Evolutionary conservation across 257 asterid species (phyloP).

Genomic region (Salvia hispanica): DNA sequence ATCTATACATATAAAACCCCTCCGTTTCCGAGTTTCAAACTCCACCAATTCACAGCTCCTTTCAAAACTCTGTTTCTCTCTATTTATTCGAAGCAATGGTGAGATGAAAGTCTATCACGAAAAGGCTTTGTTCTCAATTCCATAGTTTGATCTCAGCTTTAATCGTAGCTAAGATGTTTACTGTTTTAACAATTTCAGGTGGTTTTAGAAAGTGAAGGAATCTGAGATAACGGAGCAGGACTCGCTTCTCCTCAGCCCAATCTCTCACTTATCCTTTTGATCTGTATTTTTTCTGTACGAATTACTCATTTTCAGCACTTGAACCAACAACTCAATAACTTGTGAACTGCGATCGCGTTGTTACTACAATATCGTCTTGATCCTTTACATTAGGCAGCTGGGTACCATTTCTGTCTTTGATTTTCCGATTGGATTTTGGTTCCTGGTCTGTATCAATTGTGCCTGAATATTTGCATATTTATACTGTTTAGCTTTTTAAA

Average conservation of each 20-base stretch:
- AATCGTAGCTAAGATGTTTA: conserved; percentile 16
- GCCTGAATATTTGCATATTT: not conserved
- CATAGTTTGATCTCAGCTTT: not conserved
- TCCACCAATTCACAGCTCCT: conserved; percentile 40
- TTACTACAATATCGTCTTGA: no score
- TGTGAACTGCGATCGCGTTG: conserved; percentile 11
- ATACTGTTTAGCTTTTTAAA: conserved; percentile 9
- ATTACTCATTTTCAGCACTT: conserved; percentile 7
- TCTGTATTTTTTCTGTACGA: conserved; percentile 3
- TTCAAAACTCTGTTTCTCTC: conserved; percentile 9
- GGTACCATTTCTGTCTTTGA: not conserved
- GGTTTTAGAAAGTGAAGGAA: conserved; percentile 82
- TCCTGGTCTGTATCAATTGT: conserved; percentile 16
- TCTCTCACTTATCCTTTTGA: conserved; percentile 3
- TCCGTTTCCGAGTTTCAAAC: not conserved
- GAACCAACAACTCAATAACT: conserved; percentile 5
- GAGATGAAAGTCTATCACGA: conserved; percentile 34
- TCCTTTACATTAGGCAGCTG: not conserved
- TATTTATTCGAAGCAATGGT: conserved; percentile 43
- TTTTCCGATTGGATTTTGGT: not conserved
- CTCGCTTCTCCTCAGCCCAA: conserved; percentile 76
- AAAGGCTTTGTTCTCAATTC: not conserved
- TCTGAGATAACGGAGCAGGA: conserved; percentile 96
- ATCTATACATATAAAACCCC: conserved; percentile 20
- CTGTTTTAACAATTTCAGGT: conserved; percentile 51